Evolutionary conservation across 345 rosid species (phyloP).

Genomic region (Citrus trifoliata): DNA sequence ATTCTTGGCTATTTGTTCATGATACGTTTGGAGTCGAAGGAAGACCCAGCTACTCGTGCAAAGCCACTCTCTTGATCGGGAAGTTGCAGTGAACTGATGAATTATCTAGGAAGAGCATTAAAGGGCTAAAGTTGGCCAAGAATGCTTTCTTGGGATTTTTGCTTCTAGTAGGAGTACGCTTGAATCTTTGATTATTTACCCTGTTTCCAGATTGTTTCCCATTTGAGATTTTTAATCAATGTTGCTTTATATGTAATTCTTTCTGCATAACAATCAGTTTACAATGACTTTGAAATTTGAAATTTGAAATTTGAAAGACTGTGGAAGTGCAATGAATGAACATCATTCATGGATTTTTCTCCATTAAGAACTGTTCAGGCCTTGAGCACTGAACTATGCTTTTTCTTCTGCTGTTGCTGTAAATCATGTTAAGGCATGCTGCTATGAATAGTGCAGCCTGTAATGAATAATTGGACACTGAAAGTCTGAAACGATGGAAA

Average conservation of each 20-base stretch:
- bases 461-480: background rate
- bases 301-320: background rate
- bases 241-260: background rate
- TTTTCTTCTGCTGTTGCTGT: background rate
- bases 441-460: background rate
- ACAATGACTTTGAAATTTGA: background rate
- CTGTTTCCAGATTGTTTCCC: background rate
- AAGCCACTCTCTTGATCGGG: conserved; percentile 43
- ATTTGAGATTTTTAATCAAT: background rate
- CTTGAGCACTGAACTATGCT: background rate
- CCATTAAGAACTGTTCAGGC: background rate
- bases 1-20: conserved; percentile 68
- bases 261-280: background rate
- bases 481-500: background rate
- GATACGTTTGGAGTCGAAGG: conserved; percentile 61
- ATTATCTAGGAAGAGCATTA: conserved; percentile 12
- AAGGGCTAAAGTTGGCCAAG: background rate
- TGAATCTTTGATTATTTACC: background rate
- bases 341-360: background rate
- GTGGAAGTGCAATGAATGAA: background rate
- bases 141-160: background rate
- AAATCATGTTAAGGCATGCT: too few relatives aligned
- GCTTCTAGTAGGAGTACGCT: background rate
- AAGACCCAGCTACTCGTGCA: conserved; percentile 67
- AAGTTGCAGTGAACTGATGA: conserved; percentile 6